Evolutionary conservation across 176 grass and related monocot species (phyloP).

Genomic region (Triticum monococcum): DNA sequence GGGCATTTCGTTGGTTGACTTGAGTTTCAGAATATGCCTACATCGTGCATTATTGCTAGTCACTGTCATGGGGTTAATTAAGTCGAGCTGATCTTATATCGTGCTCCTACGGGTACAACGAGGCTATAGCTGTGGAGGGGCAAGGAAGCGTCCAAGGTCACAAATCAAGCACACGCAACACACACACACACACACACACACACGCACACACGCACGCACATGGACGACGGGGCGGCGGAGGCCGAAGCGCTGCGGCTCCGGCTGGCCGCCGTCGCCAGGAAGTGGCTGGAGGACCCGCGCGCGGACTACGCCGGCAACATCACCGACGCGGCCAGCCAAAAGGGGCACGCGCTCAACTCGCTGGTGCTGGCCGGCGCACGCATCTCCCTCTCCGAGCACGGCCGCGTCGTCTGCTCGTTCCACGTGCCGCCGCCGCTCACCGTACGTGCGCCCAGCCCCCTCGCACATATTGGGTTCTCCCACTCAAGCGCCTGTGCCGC

Average conservation of each 20-base stretch:
- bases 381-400: slow-evolving; percentile 30
- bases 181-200: background rate
- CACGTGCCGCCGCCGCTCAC: slow-evolving; percentile 46
- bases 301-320: background rate
- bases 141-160: no score
- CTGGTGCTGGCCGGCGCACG: slow-evolving; percentile 26
- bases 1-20: background rate
- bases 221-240: background rate
- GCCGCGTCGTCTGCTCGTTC: slow-evolving; percentile 47
- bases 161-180: background rate
- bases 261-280: background rate
- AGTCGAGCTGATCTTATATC: background rate
- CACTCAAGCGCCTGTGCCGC: background rate
- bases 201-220: background rate
- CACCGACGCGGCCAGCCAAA: background rate
- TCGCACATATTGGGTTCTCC: no score
- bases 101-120: background rate
- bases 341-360: slow-evolving; percentile 29
- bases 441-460: background rate
- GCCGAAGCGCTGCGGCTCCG: background rate
- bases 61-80: background rate
- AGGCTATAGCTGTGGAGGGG: background rate
- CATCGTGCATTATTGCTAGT: background rate
- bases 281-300: background rate
- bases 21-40: background rate